Base-by-base conservation (phyloP, 148 eudicot genomes). In the Rhododendron simsii region DNA sequence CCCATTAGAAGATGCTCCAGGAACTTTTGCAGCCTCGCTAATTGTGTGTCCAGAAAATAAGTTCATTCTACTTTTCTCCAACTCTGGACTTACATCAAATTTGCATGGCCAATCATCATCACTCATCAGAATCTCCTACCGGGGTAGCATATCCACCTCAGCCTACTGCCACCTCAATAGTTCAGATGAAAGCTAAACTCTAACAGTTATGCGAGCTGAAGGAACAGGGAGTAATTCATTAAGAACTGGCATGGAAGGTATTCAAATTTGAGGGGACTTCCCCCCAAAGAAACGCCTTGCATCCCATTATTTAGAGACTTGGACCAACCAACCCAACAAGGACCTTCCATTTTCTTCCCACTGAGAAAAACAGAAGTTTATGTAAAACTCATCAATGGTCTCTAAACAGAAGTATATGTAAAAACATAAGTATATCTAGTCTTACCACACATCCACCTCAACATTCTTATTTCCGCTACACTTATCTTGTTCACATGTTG, bases 41-140 rank as follows among this genome's bases (percentile, higher is more conserved):
- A 47, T 59, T 14, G 80, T 77, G 85, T 89, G 87, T 75, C 84
- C 84, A 33, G 88, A 21, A 84, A 86, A 51, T 89, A 87, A 51
- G 78, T 90, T 84, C 59, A 69, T 47, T 39, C 85, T 80, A 85
- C 89, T 91, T 86, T 82, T 86, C 80, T 79, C 87, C 86, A 87
- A 59, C 48, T 89, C 93, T 51, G 92, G 93, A 88, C 90, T 87
- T 77, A 59, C 91, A 87, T 92, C 95, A 85, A 90, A 90, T 50
- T 93, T 90, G 85, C 91, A 89, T 14, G 90, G 87, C 93, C 92
- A 95, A 84, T 92, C 96, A 89, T 93, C 94, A 81, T 87, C 89
- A 28, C 30, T 30, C 30, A 30, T 30, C 30, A 93, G 94, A 5
- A 41, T 41, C 44, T 41, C 44, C 44, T 41, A 41, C 7, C 7